phyloP scores from a whole-genome alignment of 1,139 yeast species.

The Blastobotrys illinoisensis region DNA sequence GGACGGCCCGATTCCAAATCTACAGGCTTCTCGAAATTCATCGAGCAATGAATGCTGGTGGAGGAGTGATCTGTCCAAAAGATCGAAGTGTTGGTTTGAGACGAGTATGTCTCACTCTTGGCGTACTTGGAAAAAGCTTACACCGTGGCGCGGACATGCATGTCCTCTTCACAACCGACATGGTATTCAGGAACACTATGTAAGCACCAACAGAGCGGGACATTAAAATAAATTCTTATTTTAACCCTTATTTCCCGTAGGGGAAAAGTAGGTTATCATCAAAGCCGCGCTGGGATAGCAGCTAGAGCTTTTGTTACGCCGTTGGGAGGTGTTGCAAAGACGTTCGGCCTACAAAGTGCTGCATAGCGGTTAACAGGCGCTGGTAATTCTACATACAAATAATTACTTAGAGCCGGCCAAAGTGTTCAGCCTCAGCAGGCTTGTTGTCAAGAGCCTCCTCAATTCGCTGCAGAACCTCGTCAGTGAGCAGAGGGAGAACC shows the following conservation, averaged over 20 bases:
- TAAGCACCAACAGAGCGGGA: too few relatives aligned
- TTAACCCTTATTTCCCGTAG: too few relatives aligned
- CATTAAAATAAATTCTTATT: too few relatives aligned
- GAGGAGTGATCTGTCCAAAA: neutral
- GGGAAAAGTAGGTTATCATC: too few relatives aligned
- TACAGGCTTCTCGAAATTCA: neutral
- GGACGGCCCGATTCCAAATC: neutral
- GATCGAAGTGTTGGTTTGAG: neutral
- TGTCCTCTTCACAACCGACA: neutral
- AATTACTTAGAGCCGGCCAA: slow-evolving; percentile 18
- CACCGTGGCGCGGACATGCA: neutral
- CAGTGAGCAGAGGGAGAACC: slow-evolving; percentile 29
- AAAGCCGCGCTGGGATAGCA: too few relatives aligned
- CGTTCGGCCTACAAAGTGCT: too few relatives aligned
- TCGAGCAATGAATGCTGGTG: neutral
- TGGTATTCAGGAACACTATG: neutral
- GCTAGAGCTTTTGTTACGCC: too few relatives aligned
- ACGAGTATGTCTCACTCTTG: neutral
- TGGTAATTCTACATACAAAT: too few relatives aligned
- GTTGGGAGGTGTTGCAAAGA: too few relatives aligned
- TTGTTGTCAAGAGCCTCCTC: slow-evolving; percentile 31
- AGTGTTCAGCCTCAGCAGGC: slow-evolving; percentile 20
- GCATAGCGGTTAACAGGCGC: too few relatives aligned
- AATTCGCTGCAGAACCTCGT: slow-evolving; percentile 27
- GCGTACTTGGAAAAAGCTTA: neutral